Evolutionary conservation across 495 filamentous ascomycete species (phyloP).

Genomic region (Penicillium lividum): DNA sequence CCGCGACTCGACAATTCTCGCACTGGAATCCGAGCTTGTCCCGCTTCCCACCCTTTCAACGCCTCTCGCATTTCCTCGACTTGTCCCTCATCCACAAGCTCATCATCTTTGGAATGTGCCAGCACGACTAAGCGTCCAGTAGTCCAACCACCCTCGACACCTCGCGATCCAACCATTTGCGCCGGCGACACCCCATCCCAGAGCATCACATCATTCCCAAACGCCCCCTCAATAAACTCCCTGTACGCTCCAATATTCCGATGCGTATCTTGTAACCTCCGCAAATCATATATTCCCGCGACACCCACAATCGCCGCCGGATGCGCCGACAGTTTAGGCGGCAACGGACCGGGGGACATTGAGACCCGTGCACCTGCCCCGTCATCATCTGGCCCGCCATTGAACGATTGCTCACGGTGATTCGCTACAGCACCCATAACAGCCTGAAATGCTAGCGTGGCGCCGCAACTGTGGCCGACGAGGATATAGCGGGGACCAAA

Average conservation of each 20-base stretch:
- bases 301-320: constrained; percentile 59
- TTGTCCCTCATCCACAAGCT: constrained; percentile 59
- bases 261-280: constrained; percentile 50
- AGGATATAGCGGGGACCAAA: constrained; percentile 61
- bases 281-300: constrained; percentile 68
- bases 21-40: constrained; percentile 27
- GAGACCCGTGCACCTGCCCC: constrained; percentile 13
- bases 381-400: constrained; percentile 4
- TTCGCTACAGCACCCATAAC: constrained; percentile 47
- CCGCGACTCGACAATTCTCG: constrained; percentile 46
- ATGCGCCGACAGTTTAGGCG: constrained; percentile 22
- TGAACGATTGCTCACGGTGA: constrained; percentile 26
- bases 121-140: constrained; percentile 54
- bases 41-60: constrained; percentile 33
- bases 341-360: constrained; percentile 24
- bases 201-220: constrained; percentile 52
- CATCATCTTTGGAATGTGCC: constrained; percentile 60
- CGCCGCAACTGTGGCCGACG: constrained; percentile 76
- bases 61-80: constrained; percentile 46
- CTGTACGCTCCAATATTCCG: constrained; percentile 51
- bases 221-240: constrained; percentile 62
- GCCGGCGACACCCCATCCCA: constrained; percentile 59
- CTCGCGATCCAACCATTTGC: constrained; percentile 30
- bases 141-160: constrained; percentile 42
- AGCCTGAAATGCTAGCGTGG: constrained; percentile 69